Evolutionary conservation across 257 asterid species (phyloP), one percentile per base, ranked within the genome.

Genomic region (Craterostigma plantagineum): DNA sequence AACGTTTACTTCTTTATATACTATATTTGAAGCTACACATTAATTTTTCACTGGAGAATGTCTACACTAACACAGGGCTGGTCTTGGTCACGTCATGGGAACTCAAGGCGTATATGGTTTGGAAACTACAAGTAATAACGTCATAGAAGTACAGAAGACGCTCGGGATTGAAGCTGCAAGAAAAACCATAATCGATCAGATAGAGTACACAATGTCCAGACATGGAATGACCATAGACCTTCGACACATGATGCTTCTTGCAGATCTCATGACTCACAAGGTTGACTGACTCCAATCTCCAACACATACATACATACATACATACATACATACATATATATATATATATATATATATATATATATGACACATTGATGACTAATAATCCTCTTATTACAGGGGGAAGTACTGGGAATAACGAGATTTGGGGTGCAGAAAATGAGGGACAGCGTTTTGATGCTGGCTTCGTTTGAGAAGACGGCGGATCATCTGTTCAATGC

Each of bases 131-230:
- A 67, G 90, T 68, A 82, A 79, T 61, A 80, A 87, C 53, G 49
- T 87, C 51, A 43, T 76, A 53, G 97, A 87, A 73, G 81, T 82
- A 48, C 57, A 64, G 36, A 58, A 50, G 18, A 70, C 71, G 1
- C 92, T 87, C 34, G 97, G 97, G 65, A 81, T 87, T 51, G 97
- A 87, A 74, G 95, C 95, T 58, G 92, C 97, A 14, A 65, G 95
- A 69, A 66, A 35, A 53, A 52, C 53, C 33, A 87, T 87, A 33
- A 79, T 87, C 49, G 76, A 61, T 23, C 90, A 87, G 77, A 87
- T 87, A 42, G 62, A 57, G 42, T 65, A 63, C 46, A 79, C 85
- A 51, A 79, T 87, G 93, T 62, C 75, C 44, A 66, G 68, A 42
- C 85, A 87, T 51, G 91, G 90, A 52, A 87, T 82, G 92, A 69